phyloP scores from a whole-genome alignment of 2,329 filamentous ascomycete genomes.

The Beauveria sp. region DNA sequence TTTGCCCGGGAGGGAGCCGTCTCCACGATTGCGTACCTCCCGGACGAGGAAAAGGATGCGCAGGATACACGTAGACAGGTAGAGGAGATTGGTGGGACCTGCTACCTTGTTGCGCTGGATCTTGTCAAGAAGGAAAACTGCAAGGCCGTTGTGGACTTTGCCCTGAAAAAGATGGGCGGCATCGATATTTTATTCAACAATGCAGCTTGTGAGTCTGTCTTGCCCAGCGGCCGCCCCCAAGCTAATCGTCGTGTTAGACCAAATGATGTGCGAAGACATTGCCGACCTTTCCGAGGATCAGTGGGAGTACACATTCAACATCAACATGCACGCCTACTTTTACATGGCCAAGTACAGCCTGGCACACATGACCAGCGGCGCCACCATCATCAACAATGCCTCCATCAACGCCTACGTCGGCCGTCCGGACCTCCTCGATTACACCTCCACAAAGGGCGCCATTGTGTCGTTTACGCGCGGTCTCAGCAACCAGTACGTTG shows the following conservation, averaged over 20 bases:
- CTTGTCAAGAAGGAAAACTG: conserved; percentile 60
- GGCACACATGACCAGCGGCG: conserved; percentile 65
- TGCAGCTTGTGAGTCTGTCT: conserved; percentile 52
- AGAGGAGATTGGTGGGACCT: conserved; percentile 58
- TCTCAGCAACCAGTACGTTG: conserved; percentile 66
- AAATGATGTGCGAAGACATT: conserved; percentile 65
- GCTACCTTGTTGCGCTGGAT: conserved; percentile 57
- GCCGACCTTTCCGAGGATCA: conserved; percentile 66
- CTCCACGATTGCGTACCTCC: conserved; percentile 64
- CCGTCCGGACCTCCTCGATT: conserved; percentile 72
- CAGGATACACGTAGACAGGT: conserved; percentile 65
- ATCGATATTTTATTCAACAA: conserved; percentile 74
- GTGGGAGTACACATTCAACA: conserved; percentile 73
- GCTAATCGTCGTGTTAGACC: conserved; percentile 17
- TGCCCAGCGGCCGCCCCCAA: too few species aligned
- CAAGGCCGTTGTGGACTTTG: conserved; percentile 59
- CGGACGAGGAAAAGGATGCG: conserved; percentile 69
- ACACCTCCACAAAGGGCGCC: conserved; percentile 72
- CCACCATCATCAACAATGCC: conserved; percentile 77
- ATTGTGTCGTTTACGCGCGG: conserved; percentile 73
- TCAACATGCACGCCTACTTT: conserved; percentile 78
- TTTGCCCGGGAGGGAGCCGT: conserved; percentile 78
- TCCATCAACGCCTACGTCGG: conserved; percentile 80
- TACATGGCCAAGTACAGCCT: conserved; percentile 72
- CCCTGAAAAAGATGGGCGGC: conserved; percentile 55